Conservation (phyloP, 108 stramenopile genomes). For the Fragilaria crotonensis region DNA sequence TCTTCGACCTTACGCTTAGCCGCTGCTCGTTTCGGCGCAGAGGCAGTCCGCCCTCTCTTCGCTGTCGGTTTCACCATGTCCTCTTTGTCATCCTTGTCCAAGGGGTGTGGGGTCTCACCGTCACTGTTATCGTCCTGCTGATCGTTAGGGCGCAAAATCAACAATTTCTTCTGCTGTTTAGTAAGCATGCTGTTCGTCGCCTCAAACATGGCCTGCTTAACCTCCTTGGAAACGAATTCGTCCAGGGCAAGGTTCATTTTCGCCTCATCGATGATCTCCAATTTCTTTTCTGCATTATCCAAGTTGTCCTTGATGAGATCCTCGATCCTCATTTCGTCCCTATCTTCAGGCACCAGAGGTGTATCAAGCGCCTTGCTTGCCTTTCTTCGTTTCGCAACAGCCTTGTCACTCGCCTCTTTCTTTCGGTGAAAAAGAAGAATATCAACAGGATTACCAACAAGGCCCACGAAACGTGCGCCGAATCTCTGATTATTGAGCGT, state of each 20-base stretch:
- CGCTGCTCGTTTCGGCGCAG: not conserved
- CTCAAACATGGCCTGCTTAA: conserved; percentile 54
- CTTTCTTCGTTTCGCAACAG: conserved; percentile 12
- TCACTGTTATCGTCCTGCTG: conserved; percentile 9
- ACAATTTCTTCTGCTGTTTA: conserved; percentile 35
- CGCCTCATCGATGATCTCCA: conserved; percentile 67
- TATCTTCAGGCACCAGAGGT: conserved; percentile 77
- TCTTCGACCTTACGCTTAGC: conserved; percentile 1
- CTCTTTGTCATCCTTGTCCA: not conserved
- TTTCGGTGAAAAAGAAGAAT: conserved; percentile 79
- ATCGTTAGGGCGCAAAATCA: conserved; percentile 11
- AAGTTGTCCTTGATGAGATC: conserved; percentile 75
- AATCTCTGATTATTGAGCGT: conserved; percentile 88
- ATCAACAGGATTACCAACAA: conserved; percentile 85
- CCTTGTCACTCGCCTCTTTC: conserved; percentile 24
- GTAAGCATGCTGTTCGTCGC: conserved; percentile 39
- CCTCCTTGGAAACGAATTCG: conserved; percentile 81
- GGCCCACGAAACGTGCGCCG: conserved; percentile 84
- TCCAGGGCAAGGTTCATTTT: conserved; percentile 62
- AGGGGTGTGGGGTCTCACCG: not conserved
- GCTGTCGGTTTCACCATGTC: not conserved
- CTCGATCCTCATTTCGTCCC: conserved; percentile 76
- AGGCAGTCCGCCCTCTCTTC: not conserved
- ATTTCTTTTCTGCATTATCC: conserved; percentile 41
- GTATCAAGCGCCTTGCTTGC: conserved; percentile 12